Conservation (phyloP, 805 yeast species). For the Monosporozyma aerobia region DNA sequence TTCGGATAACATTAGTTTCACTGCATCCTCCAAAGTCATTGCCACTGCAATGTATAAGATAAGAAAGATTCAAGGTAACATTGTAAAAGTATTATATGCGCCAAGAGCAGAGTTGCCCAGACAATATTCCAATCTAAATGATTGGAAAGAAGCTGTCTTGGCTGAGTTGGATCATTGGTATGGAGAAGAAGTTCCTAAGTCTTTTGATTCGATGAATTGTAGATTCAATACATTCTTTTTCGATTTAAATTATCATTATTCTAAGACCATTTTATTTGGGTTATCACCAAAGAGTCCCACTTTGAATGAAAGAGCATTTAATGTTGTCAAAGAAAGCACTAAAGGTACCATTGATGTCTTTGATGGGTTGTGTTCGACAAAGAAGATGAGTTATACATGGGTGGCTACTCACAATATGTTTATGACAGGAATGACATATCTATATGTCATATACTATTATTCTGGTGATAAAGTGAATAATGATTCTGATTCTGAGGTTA, state of each 20-base stretch:
- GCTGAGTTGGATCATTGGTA: constrained; percentile 55
- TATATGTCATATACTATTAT: constrained; percentile 69
- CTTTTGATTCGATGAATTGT: constrained; percentile 55
- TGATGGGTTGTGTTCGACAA: constrained; percentile 44
- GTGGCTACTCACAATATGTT: constrained; percentile 83
- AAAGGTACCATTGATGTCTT: constrained; percentile 59
- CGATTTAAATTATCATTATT: constrained; percentile 66
- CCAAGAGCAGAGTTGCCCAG: constrained; percentile 60
- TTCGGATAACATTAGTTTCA: constrained; percentile 29
- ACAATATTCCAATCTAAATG: constrained; percentile 39
- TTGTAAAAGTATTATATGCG: constrained; percentile 65
- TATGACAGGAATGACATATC: constrained; percentile 80
- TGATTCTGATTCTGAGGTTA: constrained; percentile 39
- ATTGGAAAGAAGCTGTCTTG: constrained; percentile 55
- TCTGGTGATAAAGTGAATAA: constrained; percentile 43
- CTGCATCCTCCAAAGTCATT: constrained; percentile 59
- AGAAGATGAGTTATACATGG: constrained; percentile 78
- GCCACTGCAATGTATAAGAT: constrained; percentile 60
- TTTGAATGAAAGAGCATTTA: constrained; percentile 44
- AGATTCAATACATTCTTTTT: constrained; percentile 64
- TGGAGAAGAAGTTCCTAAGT: constrained; percentile 43
- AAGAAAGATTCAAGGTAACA: constrained; percentile 67
- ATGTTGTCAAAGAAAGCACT: constrained; percentile 52
- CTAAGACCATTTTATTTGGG: constrained; percentile 64
- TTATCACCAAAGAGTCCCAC: constrained; percentile 60